phyloP scores from a whole-genome alignment of 2,329 filamentous ascomycete genomes.

The Zarea fungicola region DNA sequence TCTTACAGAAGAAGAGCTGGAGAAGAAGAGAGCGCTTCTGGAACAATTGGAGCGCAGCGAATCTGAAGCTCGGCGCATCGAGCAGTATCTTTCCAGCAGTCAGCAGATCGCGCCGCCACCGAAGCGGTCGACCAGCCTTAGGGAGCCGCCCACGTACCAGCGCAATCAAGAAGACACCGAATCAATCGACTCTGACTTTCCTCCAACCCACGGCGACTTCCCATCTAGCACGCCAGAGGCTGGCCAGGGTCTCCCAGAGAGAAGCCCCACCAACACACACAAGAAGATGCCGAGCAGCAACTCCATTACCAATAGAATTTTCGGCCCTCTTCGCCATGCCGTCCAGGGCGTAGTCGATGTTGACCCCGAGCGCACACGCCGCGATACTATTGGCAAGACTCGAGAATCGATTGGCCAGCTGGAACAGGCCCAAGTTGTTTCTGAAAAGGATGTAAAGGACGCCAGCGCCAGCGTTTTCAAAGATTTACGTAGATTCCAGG shows the following conservation, averaged over 20 bases:
- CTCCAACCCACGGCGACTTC: conserved; percentile 74
- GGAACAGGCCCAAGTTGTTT: conserved; percentile 83
- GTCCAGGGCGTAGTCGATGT: conserved; percentile 95
- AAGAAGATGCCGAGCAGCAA: conserved; percentile 80
- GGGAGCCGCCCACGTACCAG: conserved; percentile 45
- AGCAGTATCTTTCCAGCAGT: conserved; percentile 79
- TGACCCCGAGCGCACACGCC: conserved; percentile 85
- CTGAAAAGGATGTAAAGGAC: conserved; percentile 88
- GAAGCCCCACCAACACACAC: conserved; percentile 49
- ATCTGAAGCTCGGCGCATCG: conserved; percentile 84
- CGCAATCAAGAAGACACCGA: conserved; percentile 69
- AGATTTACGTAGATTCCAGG: conserved; percentile 88
- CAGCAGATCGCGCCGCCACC: conserved; percentile 58
- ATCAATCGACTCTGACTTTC: conserved; percentile 94
- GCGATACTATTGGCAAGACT: conserved; percentile 94
- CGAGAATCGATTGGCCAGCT: conserved; percentile 79
- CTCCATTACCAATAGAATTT: conserved; percentile 89
- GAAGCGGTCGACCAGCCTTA: conserved; percentile 58
- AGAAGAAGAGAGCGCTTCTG: conserved; percentile 76
- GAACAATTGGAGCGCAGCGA: conserved; percentile 92
- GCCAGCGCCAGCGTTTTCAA: conserved; percentile 83
- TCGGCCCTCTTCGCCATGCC: conserved; percentile 90
- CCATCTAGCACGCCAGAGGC: conserved; percentile 61
- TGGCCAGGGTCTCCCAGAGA: conserved; percentile 63
- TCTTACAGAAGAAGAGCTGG: conserved; percentile 89